A percentile compares a stretch with the other conserved stretches of the same genome.
Conservation (phyloP, 2,329 filamentous ascomycete species). For the Colletotrichum godetiae region DNA sequence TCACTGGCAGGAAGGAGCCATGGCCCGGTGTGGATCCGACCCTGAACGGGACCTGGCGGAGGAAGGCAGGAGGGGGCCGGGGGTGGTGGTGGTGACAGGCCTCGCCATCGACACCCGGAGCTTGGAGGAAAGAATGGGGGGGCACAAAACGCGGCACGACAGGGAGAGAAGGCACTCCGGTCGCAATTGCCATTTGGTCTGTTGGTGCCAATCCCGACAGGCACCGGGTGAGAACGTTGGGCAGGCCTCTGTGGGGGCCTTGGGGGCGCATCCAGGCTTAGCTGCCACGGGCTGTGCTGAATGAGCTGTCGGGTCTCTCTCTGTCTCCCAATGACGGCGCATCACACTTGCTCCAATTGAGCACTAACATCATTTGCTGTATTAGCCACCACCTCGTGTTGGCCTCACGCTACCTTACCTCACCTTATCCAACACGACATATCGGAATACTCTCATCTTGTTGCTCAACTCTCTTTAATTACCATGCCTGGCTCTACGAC, state of each 20-base stretch:
- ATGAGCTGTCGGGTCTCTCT: neutral
- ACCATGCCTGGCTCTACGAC: neutral
- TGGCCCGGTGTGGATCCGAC: slow-evolving; percentile 14
- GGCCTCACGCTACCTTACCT: neutral
- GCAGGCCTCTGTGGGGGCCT: neutral
- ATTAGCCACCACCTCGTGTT: neutral
- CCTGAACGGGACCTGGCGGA: slow-evolving; percentile 6
- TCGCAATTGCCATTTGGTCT: neutral
- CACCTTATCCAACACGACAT: neutral
- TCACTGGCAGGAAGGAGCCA: neutral
- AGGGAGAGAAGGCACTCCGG: neutral
- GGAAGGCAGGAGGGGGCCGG: neutral
- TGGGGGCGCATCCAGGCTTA: slow-evolving; percentile 12
- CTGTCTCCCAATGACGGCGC: neutral
- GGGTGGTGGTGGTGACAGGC: neutral
- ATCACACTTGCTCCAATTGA: neutral
- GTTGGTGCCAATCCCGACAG: slow-evolving; percentile 2
- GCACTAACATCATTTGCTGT: neutral
- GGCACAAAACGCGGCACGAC: neutral
- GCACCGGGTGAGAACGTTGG: slow-evolving; percentile 8
- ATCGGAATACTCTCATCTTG: neutral
- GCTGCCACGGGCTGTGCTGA: slow-evolving; percentile 15
- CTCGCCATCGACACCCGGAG: neutral
- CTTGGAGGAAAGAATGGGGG: neutral
- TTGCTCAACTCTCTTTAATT: neutral